These are phyloP conservation scores for Dactylellina leptospora DNA, from an alignment of 2,329 filamentous ascomycete genomes.

Conservation along the genomic window DNA sequence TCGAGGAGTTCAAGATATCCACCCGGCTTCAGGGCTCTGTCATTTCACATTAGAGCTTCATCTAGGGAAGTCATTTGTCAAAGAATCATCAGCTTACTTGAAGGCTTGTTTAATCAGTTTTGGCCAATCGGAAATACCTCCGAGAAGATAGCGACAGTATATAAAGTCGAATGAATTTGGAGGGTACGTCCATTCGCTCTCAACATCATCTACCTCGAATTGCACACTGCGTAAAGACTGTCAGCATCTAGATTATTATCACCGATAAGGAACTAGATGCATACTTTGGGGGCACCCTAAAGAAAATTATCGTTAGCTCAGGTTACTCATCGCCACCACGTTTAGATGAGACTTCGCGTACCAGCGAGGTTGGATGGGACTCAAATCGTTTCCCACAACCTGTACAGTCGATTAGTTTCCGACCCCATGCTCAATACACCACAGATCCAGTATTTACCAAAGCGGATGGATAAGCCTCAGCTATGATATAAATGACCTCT, in stretches of 20 bases:
- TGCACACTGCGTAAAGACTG: conserved; percentile 57
- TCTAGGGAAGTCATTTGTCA: background rate
- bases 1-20: conserved; percentile 54
- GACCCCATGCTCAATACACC: background rate
- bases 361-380: conserved; percentile 60
- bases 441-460: background rate
- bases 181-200: conserved; percentile 57
- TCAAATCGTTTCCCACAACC: conserved; percentile 61
- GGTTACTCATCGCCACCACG: background rate
- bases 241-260: background rate
- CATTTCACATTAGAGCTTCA: background rate
- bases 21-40: conserved; percentile 54
- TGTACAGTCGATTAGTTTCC: background rate
- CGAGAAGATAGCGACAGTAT: conserved; percentile 57
- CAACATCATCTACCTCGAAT: conserved; percentile 60
- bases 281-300: conserved; percentile 46
- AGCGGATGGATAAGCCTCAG: conserved; percentile 35
- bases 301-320: background rate
- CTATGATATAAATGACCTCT: conserved; percentile 56
- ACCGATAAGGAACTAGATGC: background rate
- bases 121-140: conserved; percentile 55
- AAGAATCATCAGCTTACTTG: conserved; percentile 62
- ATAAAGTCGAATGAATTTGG: conserved; percentile 58
- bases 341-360: background rate
- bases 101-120: conserved; percentile 55